Base-by-base conservation (phyloP, 768 basidiomycete species). In the Boletus tylopilopsis region DNA sequence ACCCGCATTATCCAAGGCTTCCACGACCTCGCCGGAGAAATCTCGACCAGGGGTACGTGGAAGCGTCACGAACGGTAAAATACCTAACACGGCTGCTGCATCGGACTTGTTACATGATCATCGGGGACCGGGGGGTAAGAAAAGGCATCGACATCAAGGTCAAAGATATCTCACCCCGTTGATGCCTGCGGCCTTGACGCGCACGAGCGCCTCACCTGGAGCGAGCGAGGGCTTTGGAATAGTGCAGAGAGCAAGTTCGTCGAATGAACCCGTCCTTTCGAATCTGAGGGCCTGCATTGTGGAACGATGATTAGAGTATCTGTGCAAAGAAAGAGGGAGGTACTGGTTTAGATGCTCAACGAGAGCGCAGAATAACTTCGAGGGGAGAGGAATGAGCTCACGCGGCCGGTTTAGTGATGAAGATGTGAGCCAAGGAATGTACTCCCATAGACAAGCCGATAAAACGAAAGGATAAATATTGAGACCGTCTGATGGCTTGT, bases 21-120 rank as follows among this genome's bases (percentile, higher is more conserved):
- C 66, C 11, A 64, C 59, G 24, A 69, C 64, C n/a, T 70, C 60
- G 0, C 68, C 68, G 2, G 68, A 70, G 32, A 71, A 71, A 33
- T 69, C 68, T 35, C 68, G 50, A 29, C 68, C 68, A 9, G 59
- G 58, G 23, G 45, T 64, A 29, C 68, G 68, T 1, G 69, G 68
- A 12, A 57, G 46, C 0, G 69, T 71, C 11, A 70, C 68, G 46
- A 70, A 67, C 2, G 56, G 68, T 15, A 69, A 41, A 16, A 41
- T 52, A 15, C 68, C 65, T 40, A 59, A 27, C 19, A 68, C 40
- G 1, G 42, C 66, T 7, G 66, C 66, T 21, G 68, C 61, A 18
- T 69, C 66, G 12, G 68, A 68, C 66, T 67, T 39, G 22, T 18
- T 8, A 18, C 23, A 29, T 4, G 30, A 30, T 29, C 4, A 24